phyloP scores from a whole-genome alignment of 768 basidiomycete species.

The Lactarius vividus region DNA sequence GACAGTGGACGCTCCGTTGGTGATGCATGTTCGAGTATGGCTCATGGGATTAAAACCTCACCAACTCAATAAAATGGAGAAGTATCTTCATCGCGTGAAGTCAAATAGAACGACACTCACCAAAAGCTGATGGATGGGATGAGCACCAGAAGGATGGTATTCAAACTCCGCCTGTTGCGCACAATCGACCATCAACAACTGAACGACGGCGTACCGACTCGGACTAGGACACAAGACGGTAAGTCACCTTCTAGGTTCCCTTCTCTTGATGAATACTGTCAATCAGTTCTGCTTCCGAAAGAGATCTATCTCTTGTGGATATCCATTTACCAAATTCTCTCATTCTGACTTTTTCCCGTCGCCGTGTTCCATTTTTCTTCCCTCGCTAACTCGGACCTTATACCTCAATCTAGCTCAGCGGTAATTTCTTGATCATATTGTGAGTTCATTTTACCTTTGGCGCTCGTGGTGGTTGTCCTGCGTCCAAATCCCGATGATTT shows the following conservation, averaged over 20 bases:
- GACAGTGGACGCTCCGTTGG: slow-evolving; percentile 28
- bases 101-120: slow-evolving; percentile 15
- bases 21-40: slow-evolving; percentile 32
- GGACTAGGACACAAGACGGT: not conserved
- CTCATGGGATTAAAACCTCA: slow-evolving; percentile 25
- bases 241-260: slow-evolving; percentile 3
- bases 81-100: slow-evolving; percentile 27
- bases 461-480: not conserved
- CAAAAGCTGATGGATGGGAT: not conserved
- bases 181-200: not conserved
- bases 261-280: slow-evolving; percentile 21
- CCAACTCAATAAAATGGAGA: slow-evolving; percentile 28
- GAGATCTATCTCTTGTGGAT: slow-evolving; percentile 30
- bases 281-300: slow-evolving; percentile 32
- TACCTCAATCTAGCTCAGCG: slow-evolving; percentile 3
- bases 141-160: not conserved
- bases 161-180: not conserved
- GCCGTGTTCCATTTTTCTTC: not conserved
- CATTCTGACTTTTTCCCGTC: slow-evolving; percentile 15
- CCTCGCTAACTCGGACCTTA: slow-evolving; percentile 2
- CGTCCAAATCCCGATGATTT: slow-evolving; percentile 25
- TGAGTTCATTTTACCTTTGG: slow-evolving; percentile 10
- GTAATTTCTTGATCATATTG: not conserved
- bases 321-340: slow-evolving; percentile 20
- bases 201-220: no score